Percentiles rank a stretch among this genome's conserved stretches.
These are phyloP conservation scores for Parmales sp. DNA, from an alignment of 108 stramenopile genomes.

Conservation along the genomic window DNA sequence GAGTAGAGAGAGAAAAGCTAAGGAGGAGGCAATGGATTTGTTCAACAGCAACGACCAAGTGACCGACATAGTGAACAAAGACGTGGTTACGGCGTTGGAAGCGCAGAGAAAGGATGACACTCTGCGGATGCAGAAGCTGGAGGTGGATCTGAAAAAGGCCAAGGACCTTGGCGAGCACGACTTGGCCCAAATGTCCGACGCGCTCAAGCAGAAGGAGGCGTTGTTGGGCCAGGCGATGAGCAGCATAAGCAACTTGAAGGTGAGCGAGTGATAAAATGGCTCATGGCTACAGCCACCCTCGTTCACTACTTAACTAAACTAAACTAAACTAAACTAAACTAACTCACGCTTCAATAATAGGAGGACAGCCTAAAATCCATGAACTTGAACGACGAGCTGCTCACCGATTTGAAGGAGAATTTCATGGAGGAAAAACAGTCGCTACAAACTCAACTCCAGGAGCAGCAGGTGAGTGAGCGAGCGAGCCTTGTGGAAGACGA, in stretches of 20 bases:
- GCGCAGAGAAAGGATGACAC: neutral
- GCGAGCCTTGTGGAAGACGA: too few relatives aligned
- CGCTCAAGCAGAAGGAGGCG: too few relatives aligned
- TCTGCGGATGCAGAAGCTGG: neutral
- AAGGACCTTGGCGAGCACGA: too few relatives aligned
- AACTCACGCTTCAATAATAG: too few relatives aligned
- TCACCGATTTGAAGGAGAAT: slow-evolving; percentile 7
- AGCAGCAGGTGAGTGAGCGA: too few relatives aligned
- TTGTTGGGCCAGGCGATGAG: too few relatives aligned
- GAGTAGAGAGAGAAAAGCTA: neutral
- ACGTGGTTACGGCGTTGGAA: neutral
- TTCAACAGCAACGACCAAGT: neutral
- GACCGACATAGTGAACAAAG: neutral
- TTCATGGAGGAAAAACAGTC: slow-evolving; percentile 11
- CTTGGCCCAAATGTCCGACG: too few relatives aligned
- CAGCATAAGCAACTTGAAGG: too few relatives aligned
- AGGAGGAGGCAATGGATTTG: slow-evolving; percentile 5
- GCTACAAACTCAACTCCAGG: slow-evolving; percentile 18
- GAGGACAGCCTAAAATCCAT: slow-evolving; percentile 13
- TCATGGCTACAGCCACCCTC: too few relatives aligned
- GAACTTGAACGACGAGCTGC: slow-evolving; percentile 11
- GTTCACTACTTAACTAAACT: too few relatives aligned
- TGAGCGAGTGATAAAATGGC: too few relatives aligned
- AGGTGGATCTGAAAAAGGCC: slow-evolving; percentile 3
- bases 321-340: too few relatives aligned